Conservation (phyloP, 768 basidiomycete species). For the Calvatia gigantea region DNA sequence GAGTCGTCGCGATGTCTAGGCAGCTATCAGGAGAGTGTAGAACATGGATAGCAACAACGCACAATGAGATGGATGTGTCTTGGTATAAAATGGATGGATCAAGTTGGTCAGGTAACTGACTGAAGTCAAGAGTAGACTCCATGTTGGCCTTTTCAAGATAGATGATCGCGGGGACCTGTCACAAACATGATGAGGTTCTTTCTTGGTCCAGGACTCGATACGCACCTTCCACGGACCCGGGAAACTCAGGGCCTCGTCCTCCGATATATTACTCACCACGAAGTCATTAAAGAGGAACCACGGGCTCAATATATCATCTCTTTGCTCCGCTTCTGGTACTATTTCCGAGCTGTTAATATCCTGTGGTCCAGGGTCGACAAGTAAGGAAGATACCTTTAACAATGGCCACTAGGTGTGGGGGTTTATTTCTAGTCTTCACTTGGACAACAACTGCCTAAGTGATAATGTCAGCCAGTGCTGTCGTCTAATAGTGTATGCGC, state of each 20-base stretch:
- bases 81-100: slow-evolving; percentile 75
- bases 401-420: slow-evolving; percentile 84
- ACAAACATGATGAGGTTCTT: background rate
- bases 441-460: slow-evolving; percentile 78
- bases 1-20: slow-evolving; percentile 70
- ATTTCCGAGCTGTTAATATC: background rate
- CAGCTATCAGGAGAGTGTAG: background rate
- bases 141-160: slow-evolving; percentile 79
- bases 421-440: slow-evolving; percentile 64
- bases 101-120: slow-evolving; percentile 56
- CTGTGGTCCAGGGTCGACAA: background rate
- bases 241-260: slow-evolving; percentile 86
- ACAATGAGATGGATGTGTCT: slow-evolving; percentile 90
- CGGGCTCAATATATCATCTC: slow-evolving; percentile 39
- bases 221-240: slow-evolving; percentile 89
- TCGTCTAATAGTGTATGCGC: slow-evolving; percentile 19
- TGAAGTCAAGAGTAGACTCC: slow-evolving; percentile 55
- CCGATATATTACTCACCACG: slow-evolving; percentile 76
- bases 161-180: slow-evolving; percentile 82
- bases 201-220: slow-evolving; percentile 4
- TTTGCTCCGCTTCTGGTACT: slow-evolving; percentile 70
- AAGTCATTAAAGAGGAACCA: slow-evolving; percentile 99
- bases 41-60: slow-evolving; percentile 21
- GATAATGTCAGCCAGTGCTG: background rate
- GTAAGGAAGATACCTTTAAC: slow-evolving; percentile 61